Conservation (phyloP, 1,139 yeast genomes). For the Kodamaea plutei region DNA sequence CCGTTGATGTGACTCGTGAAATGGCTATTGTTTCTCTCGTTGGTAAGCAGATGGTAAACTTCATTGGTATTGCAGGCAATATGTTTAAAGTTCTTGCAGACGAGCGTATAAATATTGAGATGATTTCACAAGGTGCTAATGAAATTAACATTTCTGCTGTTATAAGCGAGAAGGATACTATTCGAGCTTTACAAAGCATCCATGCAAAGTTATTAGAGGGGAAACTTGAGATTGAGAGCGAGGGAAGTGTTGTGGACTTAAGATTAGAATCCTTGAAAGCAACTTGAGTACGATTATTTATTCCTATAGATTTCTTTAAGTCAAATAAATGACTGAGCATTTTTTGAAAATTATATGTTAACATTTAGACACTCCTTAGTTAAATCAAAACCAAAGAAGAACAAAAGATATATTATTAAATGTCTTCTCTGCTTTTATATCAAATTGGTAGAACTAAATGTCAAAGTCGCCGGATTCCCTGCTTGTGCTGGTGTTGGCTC, state of each 20-base stretch:
- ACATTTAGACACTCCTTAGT: background rate
- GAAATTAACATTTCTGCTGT: conserved; percentile 97
- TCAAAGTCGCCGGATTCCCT: conserved; percentile 46
- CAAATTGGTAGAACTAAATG: too few species aligned
- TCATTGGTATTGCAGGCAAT: conserved; percentile 94
- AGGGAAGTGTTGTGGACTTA: conserved; percentile 28
- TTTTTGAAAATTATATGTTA: too few species aligned
- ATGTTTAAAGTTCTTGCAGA: conserved; percentile 95
- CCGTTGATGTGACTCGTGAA: conserved; percentile 81
- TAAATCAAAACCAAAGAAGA: background rate
- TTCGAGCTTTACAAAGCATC: conserved; percentile 80
- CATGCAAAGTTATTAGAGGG: conserved; percentile 73
- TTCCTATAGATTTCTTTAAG: too few species aligned
- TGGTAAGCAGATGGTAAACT: conserved; percentile 95
- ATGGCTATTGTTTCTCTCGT: conserved; percentile 92
- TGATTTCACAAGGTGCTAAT: conserved; percentile 98
- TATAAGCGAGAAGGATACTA: conserved; percentile 75
- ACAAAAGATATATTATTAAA: background rate
- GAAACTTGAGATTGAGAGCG: conserved; percentile 26
- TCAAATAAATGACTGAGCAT: too few species aligned
- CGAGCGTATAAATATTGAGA: conserved; percentile 88
- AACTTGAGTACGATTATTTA: background rate
- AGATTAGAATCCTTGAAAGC: conserved; percentile 33
- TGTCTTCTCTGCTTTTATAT: too few species aligned
- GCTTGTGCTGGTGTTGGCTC: conserved; percentile 15